Evolutionary conservation across 2,329 filamentous ascomycete species (phyloP).

Genomic region (Drechslera avenae): DNA sequence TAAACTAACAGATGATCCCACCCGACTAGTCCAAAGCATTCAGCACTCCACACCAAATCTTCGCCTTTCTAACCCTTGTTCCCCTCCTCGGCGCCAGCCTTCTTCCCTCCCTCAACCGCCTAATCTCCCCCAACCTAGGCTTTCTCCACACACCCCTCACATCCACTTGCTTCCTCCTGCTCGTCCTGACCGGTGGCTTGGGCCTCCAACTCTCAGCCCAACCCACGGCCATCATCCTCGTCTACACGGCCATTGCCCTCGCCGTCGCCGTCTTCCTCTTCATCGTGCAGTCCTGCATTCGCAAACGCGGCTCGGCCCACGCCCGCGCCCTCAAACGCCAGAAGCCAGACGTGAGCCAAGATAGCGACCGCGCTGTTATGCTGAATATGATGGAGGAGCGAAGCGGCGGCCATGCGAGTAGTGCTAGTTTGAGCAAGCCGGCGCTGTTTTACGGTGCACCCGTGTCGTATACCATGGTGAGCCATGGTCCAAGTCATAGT

Average conservation of each 20-base stretch:
- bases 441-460: slow-evolving; percentile 4
- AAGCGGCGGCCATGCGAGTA: slow-evolving; percentile 5
- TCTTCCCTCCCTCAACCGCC: slow-evolving; percentile 38
- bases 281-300: slow-evolving; percentile 31
- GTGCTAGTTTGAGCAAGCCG: slow-evolving; percentile 13
- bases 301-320: slow-evolving; percentile 34
- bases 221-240: slow-evolving; percentile 30
- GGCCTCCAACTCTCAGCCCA: slow-evolving; percentile 38
- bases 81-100: slow-evolving; percentile 33
- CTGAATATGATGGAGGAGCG: slow-evolving; percentile 22
- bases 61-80: slow-evolving; percentile 57
- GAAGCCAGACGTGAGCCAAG: slow-evolving; percentile 8
- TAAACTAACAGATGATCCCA: background rate
- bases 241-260: slow-evolving; percentile 37
- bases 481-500: slow-evolving; percentile 1
- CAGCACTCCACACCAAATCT: slow-evolving; percentile 54
- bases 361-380: slow-evolving; percentile 32
- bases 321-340: slow-evolving; percentile 23
- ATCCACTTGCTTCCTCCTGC: slow-evolving; percentile 37
- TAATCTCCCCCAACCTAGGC: slow-evolving; percentile 47
- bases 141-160: slow-evolving; percentile 52
- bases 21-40: slow-evolving; percentile 49
- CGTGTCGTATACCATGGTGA: background rate
- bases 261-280: slow-evolving; percentile 29
- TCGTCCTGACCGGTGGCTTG: slow-evolving; percentile 42